Conservation (phyloP, 495 filamentous ascomycete species). For the Aspergillus bridgeri region DNA sequence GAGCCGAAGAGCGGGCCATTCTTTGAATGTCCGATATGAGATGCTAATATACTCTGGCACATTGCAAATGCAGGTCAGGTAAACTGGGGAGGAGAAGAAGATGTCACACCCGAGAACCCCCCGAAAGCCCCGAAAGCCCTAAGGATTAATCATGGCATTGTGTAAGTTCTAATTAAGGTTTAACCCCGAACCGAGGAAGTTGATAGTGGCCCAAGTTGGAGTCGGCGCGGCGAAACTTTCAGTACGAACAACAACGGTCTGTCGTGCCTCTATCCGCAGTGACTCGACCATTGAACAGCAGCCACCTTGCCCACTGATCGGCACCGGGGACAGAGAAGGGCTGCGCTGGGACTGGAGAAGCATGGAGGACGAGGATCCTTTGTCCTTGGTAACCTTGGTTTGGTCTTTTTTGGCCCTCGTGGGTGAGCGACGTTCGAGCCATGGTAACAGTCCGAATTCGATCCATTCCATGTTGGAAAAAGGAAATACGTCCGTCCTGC, state of each 20-base stretch:
- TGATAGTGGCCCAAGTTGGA: background rate
- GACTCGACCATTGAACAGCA: background rate
- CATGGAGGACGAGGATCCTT: constrained; percentile 3
- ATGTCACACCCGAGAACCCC: too few relatives aligned
- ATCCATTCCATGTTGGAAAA: background rate
- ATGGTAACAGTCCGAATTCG: background rate
- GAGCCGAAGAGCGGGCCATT: too few relatives aligned
- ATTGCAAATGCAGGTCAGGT: too few relatives aligned
- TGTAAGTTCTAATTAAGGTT: background rate
- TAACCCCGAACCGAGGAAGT: background rate
- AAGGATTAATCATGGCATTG: background rate
- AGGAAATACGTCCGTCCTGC: background rate
- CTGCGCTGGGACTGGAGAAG: constrained; percentile 5
- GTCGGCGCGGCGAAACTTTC: background rate
- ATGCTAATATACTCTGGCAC: too few relatives aligned
- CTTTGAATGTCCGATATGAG: too few relatives aligned
- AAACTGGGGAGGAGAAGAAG: too few relatives aligned
- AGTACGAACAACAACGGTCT: background rate
- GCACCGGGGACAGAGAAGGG: background rate
- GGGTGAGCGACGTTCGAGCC: constrained; percentile 2
- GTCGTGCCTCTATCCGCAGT: background rate
- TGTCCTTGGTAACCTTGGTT: too few relatives aligned
- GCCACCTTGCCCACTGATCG: background rate
- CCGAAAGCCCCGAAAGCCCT: background rate
- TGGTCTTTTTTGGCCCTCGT: background rate